A percentile compares a stretch with the other conserved stretches of the same genome.
These are phyloP conservation scores for Yarrowia deformans DNA, from an alignment of 805 yeast species.

Conservation along the genomic window DNA sequence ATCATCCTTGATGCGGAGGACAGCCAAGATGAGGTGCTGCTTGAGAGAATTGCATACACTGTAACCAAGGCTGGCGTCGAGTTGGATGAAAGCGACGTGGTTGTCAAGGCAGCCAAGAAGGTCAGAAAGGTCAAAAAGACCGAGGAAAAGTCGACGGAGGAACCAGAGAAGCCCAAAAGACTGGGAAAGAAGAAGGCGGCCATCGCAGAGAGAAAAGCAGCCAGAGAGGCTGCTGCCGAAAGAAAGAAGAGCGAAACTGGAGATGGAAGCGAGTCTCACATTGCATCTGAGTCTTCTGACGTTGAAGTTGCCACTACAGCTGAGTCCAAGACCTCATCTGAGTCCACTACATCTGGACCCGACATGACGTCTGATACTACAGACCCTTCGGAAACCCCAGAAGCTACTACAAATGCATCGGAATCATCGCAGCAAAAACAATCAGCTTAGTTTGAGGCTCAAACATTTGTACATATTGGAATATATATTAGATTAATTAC, in stretches of 20 bases:
- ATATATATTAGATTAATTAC: neutral
- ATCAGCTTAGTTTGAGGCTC: neutral
- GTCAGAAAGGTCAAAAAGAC: neutral
- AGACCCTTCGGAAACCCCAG: neutral
- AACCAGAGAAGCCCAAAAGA: conserved; percentile 4
- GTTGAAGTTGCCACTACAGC: neutral
- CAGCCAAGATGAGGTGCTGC: conserved; percentile 20
- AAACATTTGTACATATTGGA: conserved; percentile 2
- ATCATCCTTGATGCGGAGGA: conserved; percentile 7
- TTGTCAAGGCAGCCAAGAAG: conserved; percentile 7
- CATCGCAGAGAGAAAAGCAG: conserved; percentile 24
- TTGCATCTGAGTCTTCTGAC: conserved; percentile 7
- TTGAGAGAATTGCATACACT: conserved; percentile 35
- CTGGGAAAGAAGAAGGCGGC: conserved; percentile 32
- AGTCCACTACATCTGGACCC: neutral
- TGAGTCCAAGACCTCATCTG: neutral
- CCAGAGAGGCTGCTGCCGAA: conserved; percentile 24
- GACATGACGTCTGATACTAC: neutral
- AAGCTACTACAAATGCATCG: neutral
- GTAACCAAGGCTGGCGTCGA: conserved; percentile 11
- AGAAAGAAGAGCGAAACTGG: neutral
- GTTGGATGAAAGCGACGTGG: conserved; percentile 1
- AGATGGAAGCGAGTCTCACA: neutral
- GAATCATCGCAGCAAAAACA: neutral
- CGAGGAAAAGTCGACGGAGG: neutral